These are phyloP conservation scores for Bretschneidera sinensis DNA, from an alignment of 345 rosid genomes.

Conservation along the genomic window DNA sequence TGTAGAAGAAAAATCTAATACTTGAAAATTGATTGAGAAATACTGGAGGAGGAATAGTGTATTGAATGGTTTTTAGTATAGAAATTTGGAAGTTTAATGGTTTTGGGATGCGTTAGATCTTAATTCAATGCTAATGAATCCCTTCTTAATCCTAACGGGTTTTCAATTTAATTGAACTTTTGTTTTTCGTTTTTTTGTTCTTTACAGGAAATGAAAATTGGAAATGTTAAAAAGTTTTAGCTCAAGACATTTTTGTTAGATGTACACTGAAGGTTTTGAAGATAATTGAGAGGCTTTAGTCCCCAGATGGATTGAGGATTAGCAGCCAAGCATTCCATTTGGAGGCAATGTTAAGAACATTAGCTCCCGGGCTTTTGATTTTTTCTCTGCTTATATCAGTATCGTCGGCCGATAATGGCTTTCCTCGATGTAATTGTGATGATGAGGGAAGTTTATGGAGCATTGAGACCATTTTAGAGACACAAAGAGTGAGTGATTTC, in stretches of 20 bases:
- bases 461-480: constrained; percentile 69
- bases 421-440: constrained; percentile 75
- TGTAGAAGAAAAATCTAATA: neutral
- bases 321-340: constrained; percentile 21
- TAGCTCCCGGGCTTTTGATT: constrained; percentile 47
- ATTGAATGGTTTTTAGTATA: neutral
- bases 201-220: constrained; percentile 17
- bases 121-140: constrained; percentile 12
- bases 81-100: neutral
- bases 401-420: constrained; percentile 39
- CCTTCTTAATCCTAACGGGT: neutral
- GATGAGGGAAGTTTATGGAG: constrained; percentile 83
- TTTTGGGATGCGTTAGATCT: constrained; percentile 26
- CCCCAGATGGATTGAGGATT: constrained; percentile 37
- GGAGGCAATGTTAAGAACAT: constrained; percentile 47
- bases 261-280: constrained; percentile 10
- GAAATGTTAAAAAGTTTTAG: constrained; percentile 10
- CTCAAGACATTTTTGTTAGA: constrained; percentile 9
- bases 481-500: constrained; percentile 86
- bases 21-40: constrained; percentile 4
- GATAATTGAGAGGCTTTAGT: neutral
- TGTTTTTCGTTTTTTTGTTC: constrained; percentile 12
- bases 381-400: constrained; percentile 32
- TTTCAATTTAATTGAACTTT: constrained; percentile 6
- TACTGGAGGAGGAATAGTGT: neutral